Conservation (phyloP, 1,284 basidiomycete genomes). For the Irpex lacteus region DNA sequence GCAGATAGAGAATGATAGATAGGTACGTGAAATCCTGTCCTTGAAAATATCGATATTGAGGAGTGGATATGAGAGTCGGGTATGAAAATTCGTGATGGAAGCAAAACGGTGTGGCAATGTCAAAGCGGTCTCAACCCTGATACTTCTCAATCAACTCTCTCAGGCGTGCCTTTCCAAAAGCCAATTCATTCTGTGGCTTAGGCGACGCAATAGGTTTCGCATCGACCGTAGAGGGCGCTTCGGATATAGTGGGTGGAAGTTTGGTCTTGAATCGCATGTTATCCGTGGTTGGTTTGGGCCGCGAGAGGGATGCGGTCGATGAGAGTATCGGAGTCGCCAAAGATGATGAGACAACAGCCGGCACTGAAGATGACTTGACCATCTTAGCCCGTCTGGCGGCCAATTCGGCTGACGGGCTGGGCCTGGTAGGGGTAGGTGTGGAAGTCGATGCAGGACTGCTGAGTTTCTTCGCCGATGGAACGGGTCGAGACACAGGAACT, state of each 20-base stretch:
- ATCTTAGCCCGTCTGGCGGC: slow-evolving; percentile 30
- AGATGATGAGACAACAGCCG: slow-evolving; percentile 65
- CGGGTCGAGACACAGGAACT: background rate
- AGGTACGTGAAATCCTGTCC: too few relatives aligned
- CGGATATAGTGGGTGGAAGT: slow-evolving; percentile 33
- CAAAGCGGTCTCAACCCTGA: slow-evolving; percentile 38
- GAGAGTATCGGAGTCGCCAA: slow-evolving; percentile 68
- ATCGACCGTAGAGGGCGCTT: slow-evolving; percentile 24
- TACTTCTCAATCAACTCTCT: slow-evolving; percentile 80
- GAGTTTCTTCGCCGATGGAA: background rate
- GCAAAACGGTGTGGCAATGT: too few relatives aligned
- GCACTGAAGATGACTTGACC: slow-evolving; percentile 56
- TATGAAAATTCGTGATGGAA: too few relatives aligned
- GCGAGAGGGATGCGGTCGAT: slow-evolving; percentile 69
- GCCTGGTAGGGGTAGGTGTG: slow-evolving; percentile 7
- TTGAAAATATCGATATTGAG: too few relatives aligned
- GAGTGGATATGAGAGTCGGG: background rate
- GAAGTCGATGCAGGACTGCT: background rate
- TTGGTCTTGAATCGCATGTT: slow-evolving; percentile 19
- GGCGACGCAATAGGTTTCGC: slow-evolving; percentile 16
- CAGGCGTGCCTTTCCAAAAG: slow-evolving; percentile 71
- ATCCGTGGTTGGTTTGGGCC: slow-evolving; percentile 20
- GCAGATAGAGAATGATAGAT: background rate
- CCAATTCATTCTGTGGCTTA: slow-evolving; percentile 42
- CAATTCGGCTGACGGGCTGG: slow-evolving; percentile 20